A percentile compares a stretch with the other conserved stretches of the same genome.
These are phyloP conservation scores for Fusarium secorum DNA, from an alignment of 2,329 filamentous ascomycete genomes.

Conservation along the genomic window DNA sequence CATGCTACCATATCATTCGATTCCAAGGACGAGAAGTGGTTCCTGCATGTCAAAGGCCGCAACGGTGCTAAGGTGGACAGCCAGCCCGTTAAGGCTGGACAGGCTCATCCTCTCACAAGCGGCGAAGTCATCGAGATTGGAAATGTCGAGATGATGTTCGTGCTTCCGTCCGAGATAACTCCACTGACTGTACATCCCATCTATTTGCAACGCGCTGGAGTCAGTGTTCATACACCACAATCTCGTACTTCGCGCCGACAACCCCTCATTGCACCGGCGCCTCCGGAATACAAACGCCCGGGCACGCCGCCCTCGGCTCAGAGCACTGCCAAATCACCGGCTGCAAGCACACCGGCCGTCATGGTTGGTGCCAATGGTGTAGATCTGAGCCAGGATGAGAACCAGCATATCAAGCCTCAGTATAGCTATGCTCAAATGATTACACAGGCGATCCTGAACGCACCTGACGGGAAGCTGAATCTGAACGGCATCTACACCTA, in stretches of 20 bases:
- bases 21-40: conserved; percentile 75
- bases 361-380: conserved; percentile 61
- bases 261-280: conserved; percentile 65
- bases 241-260: conserved; percentile 47
- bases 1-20: conserved; percentile 81
- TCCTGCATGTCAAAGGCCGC: conserved; percentile 84
- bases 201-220: conserved; percentile 74
- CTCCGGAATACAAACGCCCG: conserved; percentile 66
- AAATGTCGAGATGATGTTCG: conserved; percentile 98
- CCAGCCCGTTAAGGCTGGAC: conserved; percentile 70
- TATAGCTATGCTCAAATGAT: conserved; percentile 98
- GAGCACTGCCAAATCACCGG: conserved; percentile 45
- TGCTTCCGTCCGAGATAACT: conserved; percentile 78
- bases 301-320: conserved; percentile 65
- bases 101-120: conserved; percentile 74
- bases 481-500: conserved; percentile 92
- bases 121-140: conserved; percentile 92
- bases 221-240: conserved; percentile 48
- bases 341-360: conserved; percentile 48
- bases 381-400: conserved; percentile 82
- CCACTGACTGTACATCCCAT: conserved; percentile 72
- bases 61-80: conserved; percentile 91
- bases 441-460: conserved; percentile 91
- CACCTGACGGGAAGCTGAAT: conserved; percentile 86
- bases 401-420: conserved; percentile 91